These are phyloP conservation scores for Epichloe coenophiala DNA, from an alignment of 2,329 filamentous ascomycete species.

Conservation along the genomic window DNA sequence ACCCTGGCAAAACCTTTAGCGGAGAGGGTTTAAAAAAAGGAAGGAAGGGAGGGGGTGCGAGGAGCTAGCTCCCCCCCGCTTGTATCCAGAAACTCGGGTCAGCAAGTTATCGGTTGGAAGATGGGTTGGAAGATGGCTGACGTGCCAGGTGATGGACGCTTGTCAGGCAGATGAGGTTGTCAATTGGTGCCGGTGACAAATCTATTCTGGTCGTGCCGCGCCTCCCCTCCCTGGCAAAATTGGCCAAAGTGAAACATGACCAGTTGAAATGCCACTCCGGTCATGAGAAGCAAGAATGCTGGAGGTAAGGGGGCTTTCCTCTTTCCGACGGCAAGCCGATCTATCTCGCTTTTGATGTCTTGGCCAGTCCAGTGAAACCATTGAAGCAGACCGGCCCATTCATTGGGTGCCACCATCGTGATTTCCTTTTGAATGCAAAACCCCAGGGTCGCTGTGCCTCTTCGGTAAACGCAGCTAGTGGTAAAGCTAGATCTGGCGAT, in stretches of 20 bases:
- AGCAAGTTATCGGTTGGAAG: background rate
- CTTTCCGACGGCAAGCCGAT: slow-evolving; percentile 1
- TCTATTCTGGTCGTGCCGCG: background rate
- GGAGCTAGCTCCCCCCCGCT: background rate
- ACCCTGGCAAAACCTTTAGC: background rate
- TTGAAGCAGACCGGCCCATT: too few species aligned
- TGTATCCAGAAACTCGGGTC: background rate
- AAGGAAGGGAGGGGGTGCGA: too few species aligned
- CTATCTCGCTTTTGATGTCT: background rate
- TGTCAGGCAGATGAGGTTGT: background rate
- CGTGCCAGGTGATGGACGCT: background rate
- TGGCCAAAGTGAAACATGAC: background rate
- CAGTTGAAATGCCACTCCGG: background rate
- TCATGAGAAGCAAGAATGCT: background rate
- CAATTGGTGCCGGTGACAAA: background rate
- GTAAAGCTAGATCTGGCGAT: too few species aligned
- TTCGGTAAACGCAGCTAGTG: too few species aligned
- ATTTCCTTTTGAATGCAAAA: too few species aligned
- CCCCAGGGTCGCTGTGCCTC: too few species aligned
- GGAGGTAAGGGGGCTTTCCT: too few species aligned
- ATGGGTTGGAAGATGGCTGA: background rate
- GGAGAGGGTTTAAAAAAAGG: background rate
- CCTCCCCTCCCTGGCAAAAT: background rate
- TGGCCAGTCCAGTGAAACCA: background rate
- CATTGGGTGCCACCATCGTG: too few species aligned